These are phyloP conservation scores for Tremellales sp. DNA, from an alignment of 1,284 basidiomycete species.

Conservation along the genomic window DNA sequence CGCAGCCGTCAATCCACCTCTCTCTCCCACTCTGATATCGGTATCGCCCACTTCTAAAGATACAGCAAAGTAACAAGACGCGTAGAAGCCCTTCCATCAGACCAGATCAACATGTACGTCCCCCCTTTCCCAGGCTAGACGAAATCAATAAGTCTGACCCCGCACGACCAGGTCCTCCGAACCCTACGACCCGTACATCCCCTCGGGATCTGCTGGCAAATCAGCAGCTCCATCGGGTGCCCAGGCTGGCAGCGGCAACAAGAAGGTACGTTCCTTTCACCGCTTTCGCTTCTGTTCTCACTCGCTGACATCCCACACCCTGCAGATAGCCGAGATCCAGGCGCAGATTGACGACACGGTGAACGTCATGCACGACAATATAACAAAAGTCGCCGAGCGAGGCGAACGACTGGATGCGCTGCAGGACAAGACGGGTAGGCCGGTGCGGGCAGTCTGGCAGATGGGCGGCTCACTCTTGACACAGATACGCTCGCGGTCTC, in stretches of 20 bases:
- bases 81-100: too few species aligned
- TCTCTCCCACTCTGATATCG: too few species aligned
- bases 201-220: slow-evolving; percentile 62
- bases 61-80: too few species aligned
- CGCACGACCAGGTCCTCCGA: slow-evolving; percentile 54
- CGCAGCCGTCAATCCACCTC: too few species aligned
- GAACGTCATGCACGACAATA: slow-evolving; percentile 86
- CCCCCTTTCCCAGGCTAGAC: too few species aligned
- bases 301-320: too few species aligned
- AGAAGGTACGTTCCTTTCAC: slow-evolving; percentile 51
- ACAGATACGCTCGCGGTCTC: slow-evolving; percentile 93
- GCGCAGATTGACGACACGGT: slow-evolving; percentile 84
- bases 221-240: slow-evolving; percentile 13
- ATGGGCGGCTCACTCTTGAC: neutral
- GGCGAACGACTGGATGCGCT: slow-evolving; percentile 90
- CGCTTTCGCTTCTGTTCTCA: too few species aligned
- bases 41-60: too few species aligned
- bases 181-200: slow-evolving; percentile 94
- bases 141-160: too few species aligned
- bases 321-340: slow-evolving; percentile 83
- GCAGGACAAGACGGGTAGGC: slow-evolving; percentile 95
- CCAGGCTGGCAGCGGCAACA: slow-evolving; percentile 47
- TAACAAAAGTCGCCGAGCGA: slow-evolving; percentile 82
- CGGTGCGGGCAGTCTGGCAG: neutral
- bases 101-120: too few species aligned